Evolutionary conservation across 345 rosid genomes (phyloP).

Genomic region (Moringa oleifera): DNA sequence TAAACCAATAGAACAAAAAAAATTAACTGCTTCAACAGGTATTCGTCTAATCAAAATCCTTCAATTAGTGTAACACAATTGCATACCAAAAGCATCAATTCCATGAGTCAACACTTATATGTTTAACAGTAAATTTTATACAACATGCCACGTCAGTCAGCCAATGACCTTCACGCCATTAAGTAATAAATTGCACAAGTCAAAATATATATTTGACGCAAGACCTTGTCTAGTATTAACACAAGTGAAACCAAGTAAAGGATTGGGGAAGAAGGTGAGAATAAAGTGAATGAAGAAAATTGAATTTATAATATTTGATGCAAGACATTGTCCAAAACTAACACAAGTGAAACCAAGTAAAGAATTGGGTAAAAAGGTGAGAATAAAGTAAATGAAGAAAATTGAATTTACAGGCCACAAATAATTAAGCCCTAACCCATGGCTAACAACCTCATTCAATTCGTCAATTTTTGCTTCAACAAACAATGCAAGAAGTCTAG

Average conservation of each 20-base stretch:
- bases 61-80: conserved; percentile 1
- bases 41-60: not conserved
- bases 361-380: not conserved
- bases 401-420: not conserved
- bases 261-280: too few relatives aligned
- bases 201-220: not conserved
- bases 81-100: not conserved
- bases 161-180: not conserved
- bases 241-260: not conserved
- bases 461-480: conserved; percentile 87
- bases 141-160: not conserved
- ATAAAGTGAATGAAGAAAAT: too few relatives aligned
- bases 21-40: not conserved
- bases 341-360: too few relatives aligned
- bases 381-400: conserved; percentile 5
- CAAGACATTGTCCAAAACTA: too few relatives aligned
- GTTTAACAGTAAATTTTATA: not conserved
- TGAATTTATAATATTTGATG: too few relatives aligned
- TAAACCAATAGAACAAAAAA: too few relatives aligned
- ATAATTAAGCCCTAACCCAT: not conserved
- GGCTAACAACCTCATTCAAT: conserved; percentile 62
- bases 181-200: conserved; percentile 4
- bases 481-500: conserved; percentile 80
- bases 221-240: not conserved
- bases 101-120: not conserved